phyloP scores from a whole-genome alignment of 1,284 basidiomycete species.

The Porogramme epimiltina region DNA sequence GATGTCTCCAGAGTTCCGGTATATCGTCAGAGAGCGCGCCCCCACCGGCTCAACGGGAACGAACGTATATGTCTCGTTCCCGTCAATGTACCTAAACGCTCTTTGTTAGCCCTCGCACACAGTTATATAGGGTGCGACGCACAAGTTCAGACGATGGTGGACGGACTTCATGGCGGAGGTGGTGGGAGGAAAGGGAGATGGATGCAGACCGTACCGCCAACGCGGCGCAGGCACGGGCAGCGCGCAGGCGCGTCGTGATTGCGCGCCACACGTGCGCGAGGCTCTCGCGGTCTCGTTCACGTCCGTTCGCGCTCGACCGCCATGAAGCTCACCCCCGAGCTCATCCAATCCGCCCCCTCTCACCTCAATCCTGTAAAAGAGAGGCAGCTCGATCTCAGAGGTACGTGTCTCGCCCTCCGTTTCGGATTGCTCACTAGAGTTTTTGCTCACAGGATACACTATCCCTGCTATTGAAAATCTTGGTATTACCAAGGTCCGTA shows the following conservation, averaged over 20 bases:
- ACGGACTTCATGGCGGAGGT: slow-evolving; percentile 58
- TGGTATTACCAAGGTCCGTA: slow-evolving; percentile 88
- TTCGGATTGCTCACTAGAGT: slow-evolving; percentile 19
- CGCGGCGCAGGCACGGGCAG: slow-evolving; percentile 14
- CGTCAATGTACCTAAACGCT: slow-evolving; percentile 58
- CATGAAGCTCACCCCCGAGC: slow-evolving; percentile 94
- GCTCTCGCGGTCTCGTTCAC: slow-evolving; percentile 1
- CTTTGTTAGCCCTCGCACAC: slow-evolving; percentile 19
- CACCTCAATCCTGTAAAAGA: slow-evolving; percentile 91
- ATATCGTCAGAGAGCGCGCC: slow-evolving; percentile 67
- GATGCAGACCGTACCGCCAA: slow-evolving; percentile 14
- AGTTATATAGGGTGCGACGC: slow-evolving; percentile 20
- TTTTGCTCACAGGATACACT: slow-evolving; percentile 77
- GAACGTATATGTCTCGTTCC: slow-evolving; percentile 77
- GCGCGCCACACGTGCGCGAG: slow-evolving; percentile 21
- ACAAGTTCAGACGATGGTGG: slow-evolving; percentile 74
- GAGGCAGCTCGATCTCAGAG: slow-evolving; percentile 92
- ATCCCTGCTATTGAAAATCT: slow-evolving; percentile 99
- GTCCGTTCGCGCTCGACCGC: slow-evolving; percentile 20
- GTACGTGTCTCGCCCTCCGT: slow-evolving; percentile 46
- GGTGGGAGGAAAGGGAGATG: slow-evolving; percentile 16
- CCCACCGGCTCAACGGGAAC: slow-evolving; percentile 64
- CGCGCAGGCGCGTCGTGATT: slow-evolving; percentile 24
- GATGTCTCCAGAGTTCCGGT: slow-evolving; percentile 73
- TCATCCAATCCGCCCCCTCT: slow-evolving; percentile 77